Conservation (phyloP, 805 yeast species). For the Brettanomyces naardenensis region DNA sequence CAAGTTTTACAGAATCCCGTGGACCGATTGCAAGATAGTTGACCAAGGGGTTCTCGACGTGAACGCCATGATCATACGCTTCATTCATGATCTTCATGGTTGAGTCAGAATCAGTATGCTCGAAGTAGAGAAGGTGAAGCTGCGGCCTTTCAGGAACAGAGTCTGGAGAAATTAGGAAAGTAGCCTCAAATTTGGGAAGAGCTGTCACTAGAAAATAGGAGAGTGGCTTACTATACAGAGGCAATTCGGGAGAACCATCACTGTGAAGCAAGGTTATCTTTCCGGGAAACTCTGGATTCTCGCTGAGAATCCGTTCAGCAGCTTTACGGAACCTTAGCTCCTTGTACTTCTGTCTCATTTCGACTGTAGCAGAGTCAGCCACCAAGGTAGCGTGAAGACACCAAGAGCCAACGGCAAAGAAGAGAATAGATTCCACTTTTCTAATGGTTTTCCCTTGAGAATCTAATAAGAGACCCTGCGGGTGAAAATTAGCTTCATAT, state of each 20-base stretch:
- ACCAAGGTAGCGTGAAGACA: conserved; percentile 82
- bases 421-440: conserved; percentile 14
- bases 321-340: conserved; percentile 62
- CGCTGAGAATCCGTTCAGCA: conserved; percentile 43
- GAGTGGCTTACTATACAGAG: conserved; percentile 30
- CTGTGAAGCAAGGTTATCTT: conserved; percentile 9
- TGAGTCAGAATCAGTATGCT: conserved; percentile 22
- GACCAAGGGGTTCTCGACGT: conserved; percentile 41
- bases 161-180: conserved; percentile 54
- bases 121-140: conserved; percentile 41
- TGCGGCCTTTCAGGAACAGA: conserved; percentile 36
- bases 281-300: conserved; percentile 48
- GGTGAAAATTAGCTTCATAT: conserved; percentile 37
- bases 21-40: conserved; percentile 30
- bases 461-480: conserved; percentile 16
- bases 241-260: not conserved
- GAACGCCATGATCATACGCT: conserved; percentile 52
- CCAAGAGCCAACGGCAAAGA: conserved; percentile 71
- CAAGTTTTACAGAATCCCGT: conserved; percentile 11
- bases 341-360: conserved; percentile 52
- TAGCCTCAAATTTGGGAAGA: conserved; percentile 48
- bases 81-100: conserved; percentile 48
- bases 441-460: not conserved
- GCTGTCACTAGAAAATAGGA: conserved; percentile 56
- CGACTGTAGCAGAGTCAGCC: conserved; percentile 68